Evolutionary conservation across 257 asterid species (phyloP), one percentile per base, ranked within the genome.

Genomic region (Plantago elongata): DNA sequence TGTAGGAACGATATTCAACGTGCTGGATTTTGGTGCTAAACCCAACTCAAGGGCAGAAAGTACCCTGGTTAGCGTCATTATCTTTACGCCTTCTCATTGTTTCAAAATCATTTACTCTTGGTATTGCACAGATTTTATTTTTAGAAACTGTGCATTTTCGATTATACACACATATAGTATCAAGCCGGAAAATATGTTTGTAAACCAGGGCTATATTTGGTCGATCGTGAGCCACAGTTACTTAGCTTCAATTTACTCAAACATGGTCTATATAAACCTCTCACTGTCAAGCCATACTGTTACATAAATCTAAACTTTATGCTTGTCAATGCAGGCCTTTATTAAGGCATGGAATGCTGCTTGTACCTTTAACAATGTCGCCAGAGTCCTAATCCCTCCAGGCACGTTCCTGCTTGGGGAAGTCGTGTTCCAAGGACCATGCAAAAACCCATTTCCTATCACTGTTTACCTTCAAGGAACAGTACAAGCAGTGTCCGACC

Each of bases 271-370:
- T 17, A 1, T 2, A 51, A 15, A 3, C 7, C 0, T 17, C 29
- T 50, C 3, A 11, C 17, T 3, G 18, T 48, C 13, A 12, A 1
- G 15, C 18, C 16, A 30, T 30, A 3, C 29, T 14, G 11, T 13
- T 2, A 40, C 34, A 13, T 9, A 11, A n/a, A 9, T 16, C 11
- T 60, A 14, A 34, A 61, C 38, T 70, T 57, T 43, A 13, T 34
- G 40, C 30, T 43, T 18, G 38, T 43, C 16, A 2, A 13, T 66
- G 54, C 73, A 82, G 89, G 87, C 87, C 10, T 83, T 85, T 54
- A 55, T 76, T n/a, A 40, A 15, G 60, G 82, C 88, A 45, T 85
- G 90, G 90, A 47, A 30, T 5, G 94, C 84, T 0, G 88, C 90
- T 7, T 85, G 94, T 55, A 64, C 73, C 67, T 74, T 60, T 68